Conservation (phyloP, 768 basidiomycete genomes). For the Pisolithus tinctorius region DNA sequence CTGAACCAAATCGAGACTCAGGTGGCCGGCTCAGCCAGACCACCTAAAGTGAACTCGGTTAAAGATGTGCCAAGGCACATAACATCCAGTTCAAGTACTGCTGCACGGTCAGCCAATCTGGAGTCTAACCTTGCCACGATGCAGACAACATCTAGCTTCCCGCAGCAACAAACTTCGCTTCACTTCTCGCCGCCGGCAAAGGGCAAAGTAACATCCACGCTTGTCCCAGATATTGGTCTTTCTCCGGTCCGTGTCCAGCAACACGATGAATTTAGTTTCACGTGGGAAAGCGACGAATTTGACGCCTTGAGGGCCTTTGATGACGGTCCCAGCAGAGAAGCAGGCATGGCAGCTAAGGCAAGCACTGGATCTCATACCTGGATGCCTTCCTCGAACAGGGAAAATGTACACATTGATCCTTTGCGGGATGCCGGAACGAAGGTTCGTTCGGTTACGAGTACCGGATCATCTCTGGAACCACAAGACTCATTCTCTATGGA, state of each 20-base stretch:
- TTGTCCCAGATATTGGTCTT: conserved; percentile 20
- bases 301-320: conserved; percentile 8
- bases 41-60: background rate
- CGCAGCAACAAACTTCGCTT: conserved; percentile 14
- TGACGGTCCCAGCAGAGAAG: conserved; percentile 8
- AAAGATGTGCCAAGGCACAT: background rate
- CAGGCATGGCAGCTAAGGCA: background rate
- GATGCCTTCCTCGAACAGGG: background rate
- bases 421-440: background rate
- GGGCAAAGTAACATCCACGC: background rate
- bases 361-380: background rate
- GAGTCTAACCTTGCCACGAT: background rate
- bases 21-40: background rate
- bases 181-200: background rate
- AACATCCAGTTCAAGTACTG: background rate
- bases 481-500: conserved; percentile 31
- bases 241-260: conserved; percentile 24
- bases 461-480: conserved; percentile 16
- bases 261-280: conserved; percentile 18
- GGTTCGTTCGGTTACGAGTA: background rate
- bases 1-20: conserved; percentile 7
- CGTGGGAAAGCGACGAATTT: conserved; percentile 28
- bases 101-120: background rate
- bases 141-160: no score
- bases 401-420: background rate